Percentiles rank a stretch among this genome's conserved stretches.
Conservation (phyloP, 192 early-diverging fungal species). For the Backusella morwellensis region DNA sequence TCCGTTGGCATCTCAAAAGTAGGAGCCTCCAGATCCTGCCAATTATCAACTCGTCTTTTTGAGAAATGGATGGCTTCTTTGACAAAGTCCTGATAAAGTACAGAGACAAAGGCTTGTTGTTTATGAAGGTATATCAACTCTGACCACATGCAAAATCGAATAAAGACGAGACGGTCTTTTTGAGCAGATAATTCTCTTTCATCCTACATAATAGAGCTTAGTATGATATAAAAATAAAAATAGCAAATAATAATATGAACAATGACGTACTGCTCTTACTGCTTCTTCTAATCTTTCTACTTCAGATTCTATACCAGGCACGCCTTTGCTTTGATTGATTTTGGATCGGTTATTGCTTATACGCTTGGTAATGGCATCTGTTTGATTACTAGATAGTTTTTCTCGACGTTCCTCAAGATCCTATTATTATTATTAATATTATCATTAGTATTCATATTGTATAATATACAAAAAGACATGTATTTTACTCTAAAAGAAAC, state of each 20-base stretch:
- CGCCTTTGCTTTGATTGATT: constrained; percentile 40
- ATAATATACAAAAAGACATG: neutral
- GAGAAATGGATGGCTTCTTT: constrained; percentile 55
- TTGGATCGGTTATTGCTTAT: constrained; percentile 49
- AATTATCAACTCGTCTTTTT: constrained; percentile 18
- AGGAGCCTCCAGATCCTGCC: constrained; percentile 31
- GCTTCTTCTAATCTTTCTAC: constrained; percentile 29
- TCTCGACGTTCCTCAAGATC: constrained; percentile 54
- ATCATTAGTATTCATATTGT: no score
- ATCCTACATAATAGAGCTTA: constrained; percentile 39
- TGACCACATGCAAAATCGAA: constrained; percentile 55
- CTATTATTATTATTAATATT: neutral
- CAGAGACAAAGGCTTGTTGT: constrained; percentile 56
- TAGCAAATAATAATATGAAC: no score
- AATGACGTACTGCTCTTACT: constrained; percentile 38
- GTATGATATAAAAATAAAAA: neutral
- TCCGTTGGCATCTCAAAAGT: constrained; percentile 32
- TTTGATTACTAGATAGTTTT: constrained; percentile 38
- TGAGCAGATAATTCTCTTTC: constrained; percentile 46
- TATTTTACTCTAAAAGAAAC: constrained; percentile 51
- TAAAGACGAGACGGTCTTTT: constrained; percentile 38
- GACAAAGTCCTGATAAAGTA: constrained; percentile 61
- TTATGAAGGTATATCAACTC: constrained; percentile 63
- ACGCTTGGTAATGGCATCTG: constrained; percentile 55
- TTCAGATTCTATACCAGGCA: constrained; percentile 42